These are phyloP conservation scores for Starmerella apicola DNA, from an alignment of 805 yeast genomes.

Conservation along the genomic window DNA sequence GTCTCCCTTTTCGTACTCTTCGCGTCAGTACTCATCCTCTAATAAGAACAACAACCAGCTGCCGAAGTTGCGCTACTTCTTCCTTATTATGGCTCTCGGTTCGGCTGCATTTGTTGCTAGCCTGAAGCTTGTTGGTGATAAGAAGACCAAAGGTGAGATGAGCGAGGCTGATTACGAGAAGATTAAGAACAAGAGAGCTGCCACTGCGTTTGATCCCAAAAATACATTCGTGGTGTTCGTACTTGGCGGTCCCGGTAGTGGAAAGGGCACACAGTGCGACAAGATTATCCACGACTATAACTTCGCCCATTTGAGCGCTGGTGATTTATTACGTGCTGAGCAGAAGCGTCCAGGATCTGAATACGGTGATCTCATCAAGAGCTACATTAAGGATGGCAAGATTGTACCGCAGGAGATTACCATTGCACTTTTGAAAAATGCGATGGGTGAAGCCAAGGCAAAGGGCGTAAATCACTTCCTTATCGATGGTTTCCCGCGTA, in stretches of 20 bases:
- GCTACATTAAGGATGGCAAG: constrained; percentile 71
- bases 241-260: constrained; percentile 96
- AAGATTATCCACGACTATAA: constrained; percentile 67
- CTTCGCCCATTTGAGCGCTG: constrained; percentile 89
- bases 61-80: constrained; percentile 27
- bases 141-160: constrained; percentile 24
- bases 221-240: constrained; percentile 77
- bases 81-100: constrained; percentile 25
- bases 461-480: constrained; percentile 51
- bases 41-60: constrained; percentile 15
- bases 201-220: constrained; percentile 43
- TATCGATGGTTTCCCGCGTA: constrained; percentile 94
- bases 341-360: constrained; percentile 71
- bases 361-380: constrained; percentile 74
- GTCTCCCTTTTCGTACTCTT: too few species aligned
- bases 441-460: constrained; percentile 43
- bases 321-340: constrained; percentile 87
- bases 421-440: constrained; percentile 65
- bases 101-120: constrained; percentile 27
- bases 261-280: constrained; percentile 94
- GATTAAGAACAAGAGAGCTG: constrained; percentile 26
- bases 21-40: neutral
- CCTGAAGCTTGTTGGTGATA: constrained; percentile 18
- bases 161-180: constrained; percentile 28
- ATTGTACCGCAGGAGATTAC: constrained; percentile 93